Evolutionary conservation across 208 protist genomes (phyloP).

Genomic region (Trypanosoma cruzi): DNA sequence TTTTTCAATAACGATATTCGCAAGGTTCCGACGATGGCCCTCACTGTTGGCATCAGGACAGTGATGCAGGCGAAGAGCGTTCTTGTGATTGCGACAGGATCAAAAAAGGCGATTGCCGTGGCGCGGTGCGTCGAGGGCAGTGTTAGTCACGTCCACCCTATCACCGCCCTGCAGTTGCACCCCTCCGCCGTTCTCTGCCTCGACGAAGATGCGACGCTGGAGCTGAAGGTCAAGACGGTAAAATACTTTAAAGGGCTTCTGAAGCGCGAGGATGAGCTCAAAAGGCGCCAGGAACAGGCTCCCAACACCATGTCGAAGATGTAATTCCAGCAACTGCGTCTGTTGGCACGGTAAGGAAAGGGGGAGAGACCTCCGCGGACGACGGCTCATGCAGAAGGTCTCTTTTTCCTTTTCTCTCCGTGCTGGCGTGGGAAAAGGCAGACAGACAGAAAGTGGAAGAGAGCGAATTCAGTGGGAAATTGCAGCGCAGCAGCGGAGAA

Average conservation of each 20-base stretch:
- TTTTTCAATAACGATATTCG: conserved; percentile 93
- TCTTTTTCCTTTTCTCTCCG: background rate
- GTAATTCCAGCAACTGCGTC: conserved; percentile 12
- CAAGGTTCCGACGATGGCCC: conserved; percentile 93
- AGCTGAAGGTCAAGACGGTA: conserved; percentile 94
- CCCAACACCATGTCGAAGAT: conserved; percentile 35
- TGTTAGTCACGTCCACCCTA: conserved; percentile 94
- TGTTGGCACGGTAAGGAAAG: too few species aligned
- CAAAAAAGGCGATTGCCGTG: conserved; percentile 89
- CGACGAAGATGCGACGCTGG: conserved; percentile 92
- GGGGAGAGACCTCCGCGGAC: too few species aligned
- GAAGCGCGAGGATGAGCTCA: conserved; percentile 63
- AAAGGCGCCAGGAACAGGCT: conserved; percentile 51
- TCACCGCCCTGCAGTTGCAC: conserved; percentile 91
- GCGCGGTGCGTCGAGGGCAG: conserved; percentile 90
- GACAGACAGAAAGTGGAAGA: too few species aligned
- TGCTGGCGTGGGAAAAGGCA: background rate
- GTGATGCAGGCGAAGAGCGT: conserved; percentile 89
- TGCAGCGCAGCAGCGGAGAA: too few species aligned
- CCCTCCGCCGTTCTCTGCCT: conserved; percentile 86
- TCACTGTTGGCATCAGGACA: conserved; percentile 96
- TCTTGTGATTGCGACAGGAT: conserved; percentile 93
- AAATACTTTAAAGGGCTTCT: conserved; percentile 93
- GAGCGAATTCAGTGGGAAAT: too few species aligned
- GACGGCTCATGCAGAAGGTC: too few species aligned